Evolutionary conservation across 305 asterid species (phyloP).

Genomic region (Ilex paraguariensis): DNA sequence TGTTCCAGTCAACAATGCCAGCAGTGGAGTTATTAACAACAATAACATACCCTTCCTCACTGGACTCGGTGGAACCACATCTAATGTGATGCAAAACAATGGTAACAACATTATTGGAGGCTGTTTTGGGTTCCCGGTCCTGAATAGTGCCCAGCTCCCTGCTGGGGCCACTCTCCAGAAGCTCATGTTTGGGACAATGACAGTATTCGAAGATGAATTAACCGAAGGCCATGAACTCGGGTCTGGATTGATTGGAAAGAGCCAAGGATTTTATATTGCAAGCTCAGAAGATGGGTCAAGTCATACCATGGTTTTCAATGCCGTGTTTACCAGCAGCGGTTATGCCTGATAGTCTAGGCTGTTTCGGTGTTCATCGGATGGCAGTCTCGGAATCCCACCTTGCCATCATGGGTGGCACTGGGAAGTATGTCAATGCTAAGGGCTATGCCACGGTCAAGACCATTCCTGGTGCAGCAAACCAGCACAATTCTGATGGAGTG

Average conservation of each 20-base stretch:
- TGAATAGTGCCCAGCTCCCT: neutral
- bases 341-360: neutral
- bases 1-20: neutral
- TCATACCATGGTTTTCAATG: neutral
- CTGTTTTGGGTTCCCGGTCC: neutral
- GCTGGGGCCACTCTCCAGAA: neutral
- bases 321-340: neutral
- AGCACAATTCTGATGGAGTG: neutral
- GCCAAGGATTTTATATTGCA: neutral
- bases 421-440: constrained; percentile 1
- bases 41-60: neutral
- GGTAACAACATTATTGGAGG: neutral
- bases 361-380: neutral
- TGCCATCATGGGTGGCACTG: constrained; percentile 1
- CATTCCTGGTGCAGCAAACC: neutral
- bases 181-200: constrained; percentile 2
- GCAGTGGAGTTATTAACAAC: neutral
- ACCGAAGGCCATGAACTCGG: constrained; percentile 2
- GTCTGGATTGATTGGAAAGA: neutral
- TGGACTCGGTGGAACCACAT: neutral
- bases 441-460: neutral
- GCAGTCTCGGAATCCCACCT: neutral
- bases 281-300: constrained; percentile 1
- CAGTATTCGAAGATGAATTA: neutral
- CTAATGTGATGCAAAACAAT: neutral